Evolutionary conservation across 257 asterid species (phyloP).

Genomic region (Pogostemon cablin): DNA sequence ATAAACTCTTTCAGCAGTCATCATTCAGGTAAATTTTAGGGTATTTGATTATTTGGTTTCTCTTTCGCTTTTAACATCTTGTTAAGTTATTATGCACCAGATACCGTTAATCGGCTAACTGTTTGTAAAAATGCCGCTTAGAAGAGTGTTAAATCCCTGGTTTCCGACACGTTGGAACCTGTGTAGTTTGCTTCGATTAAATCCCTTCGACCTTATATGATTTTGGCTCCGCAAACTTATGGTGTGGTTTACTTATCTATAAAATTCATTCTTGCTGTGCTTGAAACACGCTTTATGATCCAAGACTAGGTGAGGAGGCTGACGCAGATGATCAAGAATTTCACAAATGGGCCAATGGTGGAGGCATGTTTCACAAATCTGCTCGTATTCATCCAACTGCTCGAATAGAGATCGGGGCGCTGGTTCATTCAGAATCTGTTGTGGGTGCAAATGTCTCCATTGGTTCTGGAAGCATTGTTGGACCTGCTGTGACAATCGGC

Average conservation of each 20-base stretch:
- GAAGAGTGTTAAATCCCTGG: neutral
- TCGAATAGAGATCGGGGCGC: slow-evolving; percentile 64
- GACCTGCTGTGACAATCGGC: slow-evolving; percentile 72
- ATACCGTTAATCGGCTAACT: slow-evolving; percentile 16
- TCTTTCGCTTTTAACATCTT: neutral
- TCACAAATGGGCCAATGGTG: slow-evolving; percentile 72
- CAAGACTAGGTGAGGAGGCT: slow-evolving; percentile 50
- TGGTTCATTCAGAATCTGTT: slow-evolving; percentile 67
- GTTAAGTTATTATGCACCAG: neutral
- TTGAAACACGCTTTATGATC: slow-evolving; percentile 29
- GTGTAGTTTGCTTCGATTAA: neutral
- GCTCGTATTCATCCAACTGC: slow-evolving; percentile 79
- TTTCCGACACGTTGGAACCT: neutral
- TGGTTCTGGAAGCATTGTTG: slow-evolving; percentile 79
- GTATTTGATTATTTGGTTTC: slow-evolving; percentile 9
- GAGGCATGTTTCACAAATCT: slow-evolving; percentile 73
- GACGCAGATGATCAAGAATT: slow-evolving; percentile 47
- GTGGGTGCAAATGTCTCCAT: slow-evolving; percentile 66
- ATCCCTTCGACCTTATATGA: slow-evolving; percentile 13
- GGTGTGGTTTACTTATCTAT: neutral
- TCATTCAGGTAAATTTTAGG: slow-evolving; percentile 37
- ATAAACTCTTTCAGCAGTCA: slow-evolving; percentile 36
- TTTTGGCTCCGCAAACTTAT: neutral
- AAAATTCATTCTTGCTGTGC: neutral
- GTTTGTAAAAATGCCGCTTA: slow-evolving; percentile 56